Base-by-base conservation (phyloP, 2,329 filamentous ascomycete genomes). In the Pyricularia grisea region DNA sequence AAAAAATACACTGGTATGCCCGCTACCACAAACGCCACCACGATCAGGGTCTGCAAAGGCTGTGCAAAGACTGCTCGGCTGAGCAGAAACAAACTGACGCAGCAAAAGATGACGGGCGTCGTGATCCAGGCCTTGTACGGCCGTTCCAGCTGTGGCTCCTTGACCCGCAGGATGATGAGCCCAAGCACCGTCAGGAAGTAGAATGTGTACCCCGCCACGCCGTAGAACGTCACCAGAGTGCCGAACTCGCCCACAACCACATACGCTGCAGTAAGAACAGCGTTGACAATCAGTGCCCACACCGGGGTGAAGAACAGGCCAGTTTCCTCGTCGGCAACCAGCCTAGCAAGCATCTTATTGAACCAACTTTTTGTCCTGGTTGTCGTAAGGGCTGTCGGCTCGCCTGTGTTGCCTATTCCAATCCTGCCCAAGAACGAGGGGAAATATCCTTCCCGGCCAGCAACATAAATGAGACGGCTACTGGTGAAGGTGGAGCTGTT, bases 21-120 rank as follows among this genome's bases (percentile, higher is more conserved):
- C 0, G 88, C 90, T 4, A 90, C 82, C 70, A 97, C 92, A 75
- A 98, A 99, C 0, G 82, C 89, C 6, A 97, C 82, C 9, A 99
- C 95, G 27, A 94, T 87, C 28, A 97, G 77, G 0, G 94, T 97
- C 83, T 99, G 94, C 67, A 97, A 74, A 4, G 95, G 95, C 79
- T 97, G 90, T 36, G 93, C 91, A 76, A 99, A 95, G 17, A 98
- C 89, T 3, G 94, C 93, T 67, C 95, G 85, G 75, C 89, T 94
- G 61, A 99, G 86, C 72, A 99, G 79, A 77, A 99, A 99, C 72
- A 99, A 79, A 77, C 92, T 97, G 58, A 99, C 95, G 76, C 95
- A 99, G 85, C 95, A 99, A 78, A 99, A 99, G 69, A 97, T 94
- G 72, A 99, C 94, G 12, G 95, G 95, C 2, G 95, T 99, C 0